These are phyloP conservation scores for Micractinium sp. DNA, from an alignment of 139 green algal genomes.

Conservation along the genomic window DNA sequence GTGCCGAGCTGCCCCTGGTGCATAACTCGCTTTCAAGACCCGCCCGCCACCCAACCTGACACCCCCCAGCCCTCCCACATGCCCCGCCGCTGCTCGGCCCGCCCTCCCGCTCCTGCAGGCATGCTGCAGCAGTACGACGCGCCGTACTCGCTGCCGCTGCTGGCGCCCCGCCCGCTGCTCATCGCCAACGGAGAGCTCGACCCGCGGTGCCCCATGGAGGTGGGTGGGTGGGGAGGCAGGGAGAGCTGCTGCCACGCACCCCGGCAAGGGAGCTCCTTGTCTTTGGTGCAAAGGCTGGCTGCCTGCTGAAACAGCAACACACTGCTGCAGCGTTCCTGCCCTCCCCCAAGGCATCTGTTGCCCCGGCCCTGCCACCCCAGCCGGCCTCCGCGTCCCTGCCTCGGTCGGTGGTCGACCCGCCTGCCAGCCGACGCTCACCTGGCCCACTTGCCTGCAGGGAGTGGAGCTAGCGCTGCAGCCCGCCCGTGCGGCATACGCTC, in stretches of 20 bases:
- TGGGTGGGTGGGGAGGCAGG: neutral
- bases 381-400: no score
- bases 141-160: conserved; percentile 45
- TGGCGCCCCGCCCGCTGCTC: conserved; percentile 68
- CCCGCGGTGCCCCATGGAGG: conserved; percentile 51
- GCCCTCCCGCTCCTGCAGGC: conserved; percentile 24
- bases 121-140: conserved; percentile 60
- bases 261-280: no score
- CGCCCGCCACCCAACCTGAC: no score
- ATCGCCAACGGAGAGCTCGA: conserved; percentile 64
- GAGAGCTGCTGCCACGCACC: neutral
- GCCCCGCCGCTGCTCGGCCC: no score
- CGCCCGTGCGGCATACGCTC: conserved; percentile 17
- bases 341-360: no score
- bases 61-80: no score
- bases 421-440: neutral
- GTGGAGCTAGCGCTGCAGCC: conserved; percentile 24
- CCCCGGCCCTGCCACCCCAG: no score
- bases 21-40: no score
- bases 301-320: neutral
- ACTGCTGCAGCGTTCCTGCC: neutral
- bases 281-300: no score
- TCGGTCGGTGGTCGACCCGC: neutral
- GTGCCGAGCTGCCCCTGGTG: neutral
- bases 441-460: neutral